These are phyloP conservation scores for Candida quercuum DNA, from an alignment of 805 yeast species.

Conservation along the genomic window DNA sequence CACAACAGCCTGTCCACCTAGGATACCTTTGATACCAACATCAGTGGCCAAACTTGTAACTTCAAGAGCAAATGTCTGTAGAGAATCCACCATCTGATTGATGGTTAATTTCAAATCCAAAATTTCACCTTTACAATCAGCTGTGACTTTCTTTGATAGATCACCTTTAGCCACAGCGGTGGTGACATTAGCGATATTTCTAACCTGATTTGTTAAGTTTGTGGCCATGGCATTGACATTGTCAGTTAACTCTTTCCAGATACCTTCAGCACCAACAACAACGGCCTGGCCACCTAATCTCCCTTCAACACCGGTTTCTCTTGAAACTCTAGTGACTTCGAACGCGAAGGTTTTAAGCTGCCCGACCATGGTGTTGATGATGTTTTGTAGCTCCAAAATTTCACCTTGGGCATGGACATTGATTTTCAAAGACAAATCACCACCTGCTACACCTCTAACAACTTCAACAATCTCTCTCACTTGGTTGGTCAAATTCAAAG, in stretches of 20 bases:
- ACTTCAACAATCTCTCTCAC: conserved; percentile 89
- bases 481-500: conserved; percentile 79
- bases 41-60: conserved; percentile 91
- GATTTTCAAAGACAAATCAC: conserved; percentile 77
- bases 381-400: conserved; percentile 76
- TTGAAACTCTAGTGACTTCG: conserved; percentile 84
- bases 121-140: conserved; percentile 88
- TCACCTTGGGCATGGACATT: conserved; percentile 92
- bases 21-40: conserved; percentile 89
- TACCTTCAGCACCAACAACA: conserved; percentile 81
- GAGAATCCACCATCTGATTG: conserved; percentile 89
- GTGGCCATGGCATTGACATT: conserved; percentile 92
- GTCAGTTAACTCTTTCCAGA: conserved; percentile 87
- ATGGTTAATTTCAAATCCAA: conserved; percentile 80
- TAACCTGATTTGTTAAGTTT: conserved; percentile 82
- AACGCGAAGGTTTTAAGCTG: conserved; percentile 81
- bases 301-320: conserved; percentile 91
- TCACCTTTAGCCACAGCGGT: conserved; percentile 91
- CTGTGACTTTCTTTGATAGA: conserved; percentile 76
- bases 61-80: conserved; percentile 83
- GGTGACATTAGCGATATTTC: conserved; percentile 84
- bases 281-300: conserved; percentile 88
- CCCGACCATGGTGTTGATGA: conserved; percentile 88
- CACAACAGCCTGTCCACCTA: conserved; percentile 90
- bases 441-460: conserved; percentile 82